Percentiles rank a stretch among this genome's conserved stretches.
These are phyloP conservation scores for Phytophthora nicotianae DNA, from an alignment of 352 stramenopile genomes.

Conservation along the genomic window DNA sequence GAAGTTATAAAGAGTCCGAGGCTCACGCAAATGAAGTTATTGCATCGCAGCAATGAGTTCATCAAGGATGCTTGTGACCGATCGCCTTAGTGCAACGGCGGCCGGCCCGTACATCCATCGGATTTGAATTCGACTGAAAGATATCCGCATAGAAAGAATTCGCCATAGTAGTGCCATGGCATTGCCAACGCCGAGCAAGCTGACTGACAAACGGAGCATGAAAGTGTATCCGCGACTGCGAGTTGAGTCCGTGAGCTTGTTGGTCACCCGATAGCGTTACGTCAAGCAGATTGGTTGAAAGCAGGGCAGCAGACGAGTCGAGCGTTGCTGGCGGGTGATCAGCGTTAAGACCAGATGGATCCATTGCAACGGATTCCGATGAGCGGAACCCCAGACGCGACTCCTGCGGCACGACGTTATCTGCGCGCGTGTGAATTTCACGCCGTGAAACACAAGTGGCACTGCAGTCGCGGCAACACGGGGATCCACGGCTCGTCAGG, in stretches of 20 bases:
- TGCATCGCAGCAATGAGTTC: slow-evolving; percentile 1
- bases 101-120: too few species aligned
- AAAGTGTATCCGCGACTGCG: slow-evolving; percentile 14
- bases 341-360: slow-evolving; percentile 33
- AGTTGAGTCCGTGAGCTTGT: slow-evolving; percentile 4
- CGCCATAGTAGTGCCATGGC: too few species aligned
- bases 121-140: too few species aligned
- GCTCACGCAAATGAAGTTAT: slow-evolving; percentile 26
- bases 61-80: neutral
- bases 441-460: slow-evolving; percentile 10
- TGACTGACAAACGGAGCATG: slow-evolving; percentile 11
- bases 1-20: slow-evolving; percentile 26
- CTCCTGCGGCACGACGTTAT: too few species aligned
- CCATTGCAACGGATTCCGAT: too few species aligned
- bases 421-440: too few species aligned
- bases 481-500: neutral
- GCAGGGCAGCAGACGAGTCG: slow-evolving; percentile 20
- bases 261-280: slow-evolving; percentile 16
- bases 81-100: neutral
- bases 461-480: slow-evolving; percentile 2
- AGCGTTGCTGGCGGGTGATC: slow-evolving; percentile 19
- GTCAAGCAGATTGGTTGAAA: slow-evolving; percentile 25
- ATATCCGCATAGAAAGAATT: too few species aligned
- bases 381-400: too few species aligned
- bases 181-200: neutral